Evolutionary conservation across 2,329 filamentous ascomycete species (phyloP).

Genomic region (Ceratocystis lukuohia): DNA sequence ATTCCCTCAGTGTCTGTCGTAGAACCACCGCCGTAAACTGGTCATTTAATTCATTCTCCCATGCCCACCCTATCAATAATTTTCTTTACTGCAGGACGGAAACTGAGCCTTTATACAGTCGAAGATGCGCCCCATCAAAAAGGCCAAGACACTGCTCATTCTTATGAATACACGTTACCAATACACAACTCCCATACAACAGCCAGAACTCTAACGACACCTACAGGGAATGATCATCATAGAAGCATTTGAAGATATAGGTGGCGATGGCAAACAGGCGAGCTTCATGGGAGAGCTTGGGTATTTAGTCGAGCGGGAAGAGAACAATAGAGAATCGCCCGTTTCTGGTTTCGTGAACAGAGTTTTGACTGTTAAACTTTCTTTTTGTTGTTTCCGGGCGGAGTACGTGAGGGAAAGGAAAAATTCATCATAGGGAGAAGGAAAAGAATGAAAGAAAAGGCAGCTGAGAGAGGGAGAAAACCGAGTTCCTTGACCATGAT

Average conservation of each 20-base stretch:
- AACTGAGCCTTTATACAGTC: background rate
- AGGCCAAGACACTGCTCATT: background rate
- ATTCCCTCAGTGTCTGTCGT: constrained; percentile 11
- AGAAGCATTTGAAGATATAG: background rate
- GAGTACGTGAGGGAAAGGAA: constrained; percentile 10
- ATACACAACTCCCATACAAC: background rate
- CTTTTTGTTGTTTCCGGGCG: constrained; percentile 11
- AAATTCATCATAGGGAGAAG: constrained; percentile 10
- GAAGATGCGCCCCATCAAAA: background rate
- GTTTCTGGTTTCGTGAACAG: constrained; percentile 7
- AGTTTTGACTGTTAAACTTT: constrained; percentile 10
- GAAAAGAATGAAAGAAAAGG: constrained; percentile 19
- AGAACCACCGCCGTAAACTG: constrained; percentile 8
- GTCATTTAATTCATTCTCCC: constrained; percentile 8
- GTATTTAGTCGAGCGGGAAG: constrained; percentile 2
- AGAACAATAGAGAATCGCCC: constrained; percentile 1
- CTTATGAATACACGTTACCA: background rate
- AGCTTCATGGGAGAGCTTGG: constrained; percentile 7
- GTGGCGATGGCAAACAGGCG: background rate
- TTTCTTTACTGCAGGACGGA: constrained; percentile 5
- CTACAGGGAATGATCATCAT: background rate
- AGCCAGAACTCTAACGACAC: background rate
- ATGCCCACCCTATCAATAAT: background rate
- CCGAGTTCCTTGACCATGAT: constrained; percentile 20
- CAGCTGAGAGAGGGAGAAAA: constrained; percentile 20